Evolutionary conservation across 176 grass and related monocot species (phyloP).

Genomic region (Aegilops bicornis): DNA sequence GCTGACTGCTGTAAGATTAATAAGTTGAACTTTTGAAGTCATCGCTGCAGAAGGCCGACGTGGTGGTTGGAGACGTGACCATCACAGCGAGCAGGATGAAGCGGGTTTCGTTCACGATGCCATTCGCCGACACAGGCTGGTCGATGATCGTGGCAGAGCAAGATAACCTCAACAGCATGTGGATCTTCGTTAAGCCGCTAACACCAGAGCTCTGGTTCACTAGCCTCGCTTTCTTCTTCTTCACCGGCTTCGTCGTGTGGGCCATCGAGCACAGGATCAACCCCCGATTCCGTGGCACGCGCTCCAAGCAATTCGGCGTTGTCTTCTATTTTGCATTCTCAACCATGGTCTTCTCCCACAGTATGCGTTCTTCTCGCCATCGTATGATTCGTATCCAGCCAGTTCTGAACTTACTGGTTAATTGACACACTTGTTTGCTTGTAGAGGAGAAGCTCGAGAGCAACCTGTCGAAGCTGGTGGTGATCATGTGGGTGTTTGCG

Average conservation of each 20-base stretch:
- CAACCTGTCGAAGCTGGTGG: constrained; percentile 69
- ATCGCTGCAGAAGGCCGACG: constrained; percentile 39
- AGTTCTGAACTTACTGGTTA: too few species aligned
- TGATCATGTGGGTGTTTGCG: constrained; percentile 77
- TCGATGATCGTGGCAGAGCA: constrained; percentile 63
- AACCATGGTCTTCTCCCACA: constrained; percentile 81
- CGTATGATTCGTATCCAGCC: too few species aligned
- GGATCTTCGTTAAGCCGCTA: constrained; percentile 85
- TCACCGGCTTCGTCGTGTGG: too few species aligned
- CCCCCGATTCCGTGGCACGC: constrained; percentile 54
- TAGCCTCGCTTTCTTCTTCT: constrained; percentile 68
- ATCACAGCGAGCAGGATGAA: constrained; percentile 54
- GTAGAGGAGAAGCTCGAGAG: constrained; percentile 82
- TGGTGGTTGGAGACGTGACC: constrained; percentile 65
- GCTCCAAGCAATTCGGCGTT: constrained; percentile 59
- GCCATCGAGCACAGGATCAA: constrained; percentile 83
- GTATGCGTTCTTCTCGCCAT: constrained; percentile 6
- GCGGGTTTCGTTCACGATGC: constrained; percentile 71
- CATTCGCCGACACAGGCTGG: constrained; percentile 77
- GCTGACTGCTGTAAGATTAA: too few species aligned
- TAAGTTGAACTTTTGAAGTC: neutral
- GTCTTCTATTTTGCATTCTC: constrained; percentile 86
- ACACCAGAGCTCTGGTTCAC: constrained; percentile 59
- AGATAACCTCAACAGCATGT: constrained; percentile 47
- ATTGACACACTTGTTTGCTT: too few species aligned